Evolutionary conservation across 2,329 filamentous ascomycete genomes (phyloP), one percentile per base, ranked within the genome.

Genomic region (Dothiorella sarmentorum): DNA sequence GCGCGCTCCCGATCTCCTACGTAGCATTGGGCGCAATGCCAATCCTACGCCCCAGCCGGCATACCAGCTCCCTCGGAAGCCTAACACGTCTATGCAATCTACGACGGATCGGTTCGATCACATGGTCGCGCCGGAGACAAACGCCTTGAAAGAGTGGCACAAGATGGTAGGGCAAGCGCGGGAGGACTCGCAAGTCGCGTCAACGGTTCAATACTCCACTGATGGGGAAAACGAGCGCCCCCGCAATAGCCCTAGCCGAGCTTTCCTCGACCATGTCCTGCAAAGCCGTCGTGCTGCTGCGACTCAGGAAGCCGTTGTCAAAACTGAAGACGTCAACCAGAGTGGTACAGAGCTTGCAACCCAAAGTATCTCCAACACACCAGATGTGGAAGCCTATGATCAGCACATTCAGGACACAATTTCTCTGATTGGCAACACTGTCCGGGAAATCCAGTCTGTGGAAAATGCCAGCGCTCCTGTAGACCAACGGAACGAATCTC

Each of bases 271-370:
- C 17, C 38, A 47, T 3, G 33, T 60, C 4, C 18, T 59, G 17
- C 56, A 49, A 26, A n/a, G 26, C 17, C 33, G 42, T 24, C 37
- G 22, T 15, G 56, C 44, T 31, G 24, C 42, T 18, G 15, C 22
- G 20, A 43, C 33, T 20, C 55, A 20, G 62, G 61, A n/a, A 57
- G 17, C 15, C 11, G n/a, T 17, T 10, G n/a, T 38, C 6, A 35
- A 45, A 22, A 18, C 69, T 1, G 75, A 76, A 18, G 75, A 78
- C 13, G 72, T 73, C 40, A 62, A 72, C 44, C 71, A 70, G 60
- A 80, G 76, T 62, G 75, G 75, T 15, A 80, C 78, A 4, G 77
- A 80, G 62, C 68, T 77, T 27, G 76, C 75, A 5, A 80, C 78
- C 15, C 77, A 78, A 9, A 79, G 76, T 62, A 64, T 71, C 26